Conservation (phyloP, 2,329 filamentous ascomycete species). For the Fusarium sp. region DNA sequence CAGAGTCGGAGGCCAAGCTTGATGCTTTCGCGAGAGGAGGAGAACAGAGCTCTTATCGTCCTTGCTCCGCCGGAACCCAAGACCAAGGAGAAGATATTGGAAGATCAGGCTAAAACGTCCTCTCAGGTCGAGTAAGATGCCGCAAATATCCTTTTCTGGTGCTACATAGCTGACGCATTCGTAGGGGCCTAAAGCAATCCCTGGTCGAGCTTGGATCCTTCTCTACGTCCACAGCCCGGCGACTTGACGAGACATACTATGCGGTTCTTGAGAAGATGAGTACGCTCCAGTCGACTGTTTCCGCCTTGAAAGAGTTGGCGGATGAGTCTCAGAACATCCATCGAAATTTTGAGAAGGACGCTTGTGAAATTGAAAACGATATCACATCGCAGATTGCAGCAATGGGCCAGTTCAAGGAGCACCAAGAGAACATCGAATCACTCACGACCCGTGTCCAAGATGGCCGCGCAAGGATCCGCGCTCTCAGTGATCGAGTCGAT, state of each 20-base stretch:
- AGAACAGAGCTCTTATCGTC: conserved; percentile 28
- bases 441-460: conserved; percentile 70
- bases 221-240: conserved; percentile 70
- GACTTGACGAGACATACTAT: conserved; percentile 80
- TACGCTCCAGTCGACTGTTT: conserved; percentile 71
- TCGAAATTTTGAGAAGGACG: conserved; percentile 68
- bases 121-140: conserved; percentile 47
- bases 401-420: conserved; percentile 71
- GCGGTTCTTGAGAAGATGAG: conserved; percentile 76
- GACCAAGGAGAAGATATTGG: conserved; percentile 51
- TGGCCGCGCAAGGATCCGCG: conserved; percentile 68
- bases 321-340: conserved; percentile 67
- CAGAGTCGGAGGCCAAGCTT: conserved; percentile 57
- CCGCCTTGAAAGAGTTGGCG: conserved; percentile 74
- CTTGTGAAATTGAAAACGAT: conserved; percentile 68
- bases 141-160: not conserved
- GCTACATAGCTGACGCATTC: conserved; percentile 35
- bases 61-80: conserved; percentile 33
- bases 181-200: conserved; percentile 61
- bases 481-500: conserved; percentile 71
- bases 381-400: conserved; percentile 68
- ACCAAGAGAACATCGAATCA: conserved; percentile 70
- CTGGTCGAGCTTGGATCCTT: conserved; percentile 66
- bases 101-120: conserved; percentile 51
- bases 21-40: conserved; percentile 47